Percentiles rank a stretch among this genome's conserved stretches.
Evolutionary conservation across 768 basidiomycete species (phyloP).

Genomic region (Suillus brevipes): DNA sequence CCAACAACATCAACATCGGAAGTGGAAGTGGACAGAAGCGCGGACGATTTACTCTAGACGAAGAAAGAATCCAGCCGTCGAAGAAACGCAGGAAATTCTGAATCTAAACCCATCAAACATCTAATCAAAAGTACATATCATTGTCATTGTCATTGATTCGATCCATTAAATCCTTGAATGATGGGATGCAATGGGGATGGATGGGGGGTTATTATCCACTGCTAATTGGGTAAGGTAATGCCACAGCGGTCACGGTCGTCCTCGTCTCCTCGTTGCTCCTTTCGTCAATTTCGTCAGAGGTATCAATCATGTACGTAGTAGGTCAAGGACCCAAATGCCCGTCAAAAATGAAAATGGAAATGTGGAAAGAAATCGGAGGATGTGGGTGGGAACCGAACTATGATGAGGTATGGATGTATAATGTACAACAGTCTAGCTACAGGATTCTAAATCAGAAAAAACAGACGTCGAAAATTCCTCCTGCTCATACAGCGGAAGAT

Average conservation of each 20-base stretch:
- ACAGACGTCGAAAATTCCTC: conserved; percentile 47
- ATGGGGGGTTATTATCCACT: conserved; percentile 5
- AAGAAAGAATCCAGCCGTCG: conserved; percentile 8
- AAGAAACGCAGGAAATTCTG: conserved; percentile 27
- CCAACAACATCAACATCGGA: neutral
- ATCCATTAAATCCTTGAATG: neutral
- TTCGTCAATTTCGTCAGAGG: conserved; percentile 2
- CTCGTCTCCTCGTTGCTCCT: neutral
- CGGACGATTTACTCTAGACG: conserved; percentile 9
- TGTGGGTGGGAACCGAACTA: neutral
- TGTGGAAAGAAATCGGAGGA: neutral
- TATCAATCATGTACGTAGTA: neutral
- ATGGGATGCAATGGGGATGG: neutral
- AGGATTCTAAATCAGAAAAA: neutral
- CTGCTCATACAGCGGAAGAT: conserved; percentile 74
- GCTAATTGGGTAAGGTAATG: neutral
- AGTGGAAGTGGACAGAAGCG: conserved; percentile 18
- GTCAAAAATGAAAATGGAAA: conserved; percentile 10
- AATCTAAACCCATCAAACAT: neutral
- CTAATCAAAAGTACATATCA: neutral
- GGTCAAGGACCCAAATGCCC: neutral
- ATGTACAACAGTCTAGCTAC: conserved; percentile 4
- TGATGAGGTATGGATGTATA: conserved; percentile 2
- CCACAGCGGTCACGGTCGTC: neutral
- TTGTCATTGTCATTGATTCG: neutral